Base-by-base conservation (phyloP, 169 alveolate genomes). In the Babesia bigemina region DNA sequence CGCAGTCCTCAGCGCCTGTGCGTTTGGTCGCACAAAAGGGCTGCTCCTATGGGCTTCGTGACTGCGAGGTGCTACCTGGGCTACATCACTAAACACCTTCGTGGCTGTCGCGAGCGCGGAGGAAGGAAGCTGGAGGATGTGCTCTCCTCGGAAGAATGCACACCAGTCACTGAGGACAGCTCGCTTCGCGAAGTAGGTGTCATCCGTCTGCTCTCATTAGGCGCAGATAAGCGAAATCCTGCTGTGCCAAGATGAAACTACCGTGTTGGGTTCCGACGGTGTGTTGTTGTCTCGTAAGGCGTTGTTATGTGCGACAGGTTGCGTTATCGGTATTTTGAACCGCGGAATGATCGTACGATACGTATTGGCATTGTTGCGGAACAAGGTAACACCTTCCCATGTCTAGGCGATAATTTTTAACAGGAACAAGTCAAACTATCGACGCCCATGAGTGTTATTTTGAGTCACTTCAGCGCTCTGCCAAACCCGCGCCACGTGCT, bases 1-100 rank as follows among this genome's bases (percentile, higher is more conserved):
- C 26, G 44, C 71, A 62, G 71, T 7, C 10, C 47, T 21, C 2
- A 42, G 42, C 70, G 88, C n/a, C 24, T 72, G 29, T 71, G 72
- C 33, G 84, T 72, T 11, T 81, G 88, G 88, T 81, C 84, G 21
- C 19, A 16, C 22, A 62, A 61, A 19, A 63, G 72, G 24, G 63
- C 65, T 28, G 84, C 60, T 11, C 88, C 88, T 8, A 63, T 81
- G 39, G 88, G 88, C 22, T 71, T 14, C 44, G 45, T 81, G 69
- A 81, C 88, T 22, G 45, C 78, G 21, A 14, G 69, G 56, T 81
- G 88, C 24, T 81, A 56, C 55, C 56, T 81, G 49, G 47, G 28
- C 16, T 81, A 72, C 66, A 71, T 81, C n/a, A 33, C 69, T 9
- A 81, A 72, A 56, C 69, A 81, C 39, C 42, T 81, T 14, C 53